phyloP scores from a whole-genome alignment of 495 filamentous ascomycete species.

The Tuber indicum region DNA sequence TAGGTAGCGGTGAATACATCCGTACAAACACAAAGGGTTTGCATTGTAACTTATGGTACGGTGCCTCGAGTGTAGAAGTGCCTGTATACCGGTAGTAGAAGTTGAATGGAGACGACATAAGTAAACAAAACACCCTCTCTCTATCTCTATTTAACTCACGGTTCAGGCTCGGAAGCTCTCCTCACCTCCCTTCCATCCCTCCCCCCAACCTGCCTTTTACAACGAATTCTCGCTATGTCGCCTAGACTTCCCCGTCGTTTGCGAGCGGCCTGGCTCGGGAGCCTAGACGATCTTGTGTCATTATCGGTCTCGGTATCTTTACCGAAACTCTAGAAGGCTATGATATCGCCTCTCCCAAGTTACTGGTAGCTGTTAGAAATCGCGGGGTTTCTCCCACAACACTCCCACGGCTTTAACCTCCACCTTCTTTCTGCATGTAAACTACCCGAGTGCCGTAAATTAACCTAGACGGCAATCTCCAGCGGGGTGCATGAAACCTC shows the following conservation, averaged over 20 bases:
- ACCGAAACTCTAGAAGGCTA: not conserved
- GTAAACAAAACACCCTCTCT: not conserved
- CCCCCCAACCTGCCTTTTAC: not conserved
- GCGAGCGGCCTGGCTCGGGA: not conserved
- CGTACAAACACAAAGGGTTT: not conserved
- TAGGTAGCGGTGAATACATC: not conserved
- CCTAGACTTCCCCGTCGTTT: not conserved
- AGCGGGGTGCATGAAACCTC: not conserved
- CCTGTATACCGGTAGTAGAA: not conserved
- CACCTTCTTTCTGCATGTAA: not conserved
- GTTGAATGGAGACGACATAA: not conserved
- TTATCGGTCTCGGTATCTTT: not conserved
- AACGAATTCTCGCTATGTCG: not conserved
- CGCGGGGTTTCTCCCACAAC: not conserved
- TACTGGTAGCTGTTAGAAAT: not conserved
- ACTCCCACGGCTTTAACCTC: not conserved
- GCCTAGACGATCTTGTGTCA: not conserved
- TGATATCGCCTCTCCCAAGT: not conserved
- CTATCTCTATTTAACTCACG: not conserved
- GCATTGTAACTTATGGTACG: not conserved
- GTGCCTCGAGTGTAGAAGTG: not conserved
- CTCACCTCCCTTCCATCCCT: not conserved
- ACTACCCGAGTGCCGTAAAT: not conserved
- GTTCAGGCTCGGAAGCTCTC: not conserved
- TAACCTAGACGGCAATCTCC: not conserved